Percentiles rank a stretch among this genome's conserved stretches.
Conservation (phyloP, 768 basidiomycete species). For the Cantharellus cinnabarinus region DNA sequence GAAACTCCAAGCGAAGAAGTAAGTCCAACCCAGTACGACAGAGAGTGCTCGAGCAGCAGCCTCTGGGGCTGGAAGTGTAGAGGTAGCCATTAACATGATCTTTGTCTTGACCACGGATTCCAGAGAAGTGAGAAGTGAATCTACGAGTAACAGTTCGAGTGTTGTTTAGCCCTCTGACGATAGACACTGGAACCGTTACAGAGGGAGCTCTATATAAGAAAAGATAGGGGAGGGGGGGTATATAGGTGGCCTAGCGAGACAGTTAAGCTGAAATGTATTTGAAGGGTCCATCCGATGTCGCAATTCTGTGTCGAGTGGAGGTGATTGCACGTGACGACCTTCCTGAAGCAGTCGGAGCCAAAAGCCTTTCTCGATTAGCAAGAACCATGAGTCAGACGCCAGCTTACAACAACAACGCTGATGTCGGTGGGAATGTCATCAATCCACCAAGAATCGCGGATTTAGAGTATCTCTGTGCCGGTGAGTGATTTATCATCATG, state of each 20-base stretch:
- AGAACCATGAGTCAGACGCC: neutral
- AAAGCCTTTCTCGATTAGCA: no score
- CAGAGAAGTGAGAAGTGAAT: no score
- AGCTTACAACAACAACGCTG: neutral
- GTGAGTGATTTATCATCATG: slow-evolving; percentile 20
- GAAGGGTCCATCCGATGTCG: neutral
- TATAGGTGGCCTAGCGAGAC: neutral
- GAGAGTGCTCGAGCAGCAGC: slow-evolving; percentile 2
- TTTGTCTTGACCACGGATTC: neutral
- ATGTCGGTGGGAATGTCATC: neutral
- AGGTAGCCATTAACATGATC: neutral
- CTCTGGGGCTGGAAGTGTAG: neutral
- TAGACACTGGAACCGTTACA: neutral
- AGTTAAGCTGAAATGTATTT: neutral
- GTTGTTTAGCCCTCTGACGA: no score
- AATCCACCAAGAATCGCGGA: slow-evolving; percentile 16
- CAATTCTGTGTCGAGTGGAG: no score
- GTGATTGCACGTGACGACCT: no score
- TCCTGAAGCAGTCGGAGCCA: no score
- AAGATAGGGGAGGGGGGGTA: neutral
- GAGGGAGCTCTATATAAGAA: neutral
- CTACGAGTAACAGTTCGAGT: no score
- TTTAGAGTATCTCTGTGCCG: slow-evolving; percentile 79
- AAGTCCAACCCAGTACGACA: slow-evolving; percentile 9
- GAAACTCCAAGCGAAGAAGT: slow-evolving; percentile 12